Evolutionary conservation across 1,139 yeast genomes (phyloP), one percentile per base, ranked within the genome.

Genomic region (Suhomyces ambrosiae): DNA sequence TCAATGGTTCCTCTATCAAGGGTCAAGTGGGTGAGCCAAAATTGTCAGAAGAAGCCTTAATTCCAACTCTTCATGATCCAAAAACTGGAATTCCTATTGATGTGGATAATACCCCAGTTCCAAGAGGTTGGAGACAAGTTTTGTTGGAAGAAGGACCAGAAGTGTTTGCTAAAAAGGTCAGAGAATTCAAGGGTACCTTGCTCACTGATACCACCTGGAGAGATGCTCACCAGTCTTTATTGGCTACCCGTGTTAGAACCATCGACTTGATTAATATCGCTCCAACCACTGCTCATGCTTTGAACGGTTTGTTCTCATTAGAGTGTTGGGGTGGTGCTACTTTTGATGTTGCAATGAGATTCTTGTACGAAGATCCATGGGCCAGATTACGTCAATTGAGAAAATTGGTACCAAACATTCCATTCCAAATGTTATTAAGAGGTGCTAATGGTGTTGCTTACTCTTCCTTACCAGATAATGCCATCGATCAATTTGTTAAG

Each of bases 241-340:
- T 92, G 54, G 99, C 99, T 7, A 94, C 98, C 29, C 85, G 98
- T 68, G 95, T 92, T 26, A 83, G 99, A 69, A 94, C 98, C 19
- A 78, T 86, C 54, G 99, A 92, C 63, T 71, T 92, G 56, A 71
- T 84, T 41, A 86, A 89, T 49, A 87, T 94, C 69, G 98, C 98
- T 16, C 92, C 90, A 41, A 80, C 95, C 37, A 92, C 99, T 22
- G 87, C 97, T 2, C 82, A 86, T 59, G 98, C 96, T 14, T 69
- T 89, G 53, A 69, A 85, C 47, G 94, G 95, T 42, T 95, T 96
- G 1, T 94, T 88, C 65, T 94, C 98, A 11, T 74, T 92, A 40
- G 99, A 92, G 71, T 92, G 97, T 73, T 92, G 99, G 99, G 99
- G 99, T 68, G 99, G 99, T 68, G 98, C 99, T 40, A 92, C 99